Conservation (phyloP, 2,329 filamentous ascomycete genomes). For the Apiospora phragmitis region DNA sequence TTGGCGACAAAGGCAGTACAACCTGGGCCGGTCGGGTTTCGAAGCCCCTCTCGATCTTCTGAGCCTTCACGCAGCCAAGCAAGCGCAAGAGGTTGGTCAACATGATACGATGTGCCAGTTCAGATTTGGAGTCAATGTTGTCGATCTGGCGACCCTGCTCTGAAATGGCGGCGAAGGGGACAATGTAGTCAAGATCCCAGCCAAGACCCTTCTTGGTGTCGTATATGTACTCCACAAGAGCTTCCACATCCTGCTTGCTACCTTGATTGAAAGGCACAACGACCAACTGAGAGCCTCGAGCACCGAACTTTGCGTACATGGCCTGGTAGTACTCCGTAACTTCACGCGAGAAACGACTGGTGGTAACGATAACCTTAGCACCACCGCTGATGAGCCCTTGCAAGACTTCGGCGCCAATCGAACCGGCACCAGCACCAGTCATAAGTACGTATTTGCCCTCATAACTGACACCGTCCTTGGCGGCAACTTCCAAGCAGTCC, state of each 20-base stretch:
- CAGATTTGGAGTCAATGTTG: conserved; percentile 93
- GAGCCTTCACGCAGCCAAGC: conserved; percentile 83
- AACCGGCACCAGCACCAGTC: conserved; percentile 97
- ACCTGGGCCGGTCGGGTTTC: conserved; percentile 97
- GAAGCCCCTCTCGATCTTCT: conserved; percentile 85
- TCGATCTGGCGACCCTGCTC: conserved; percentile 98
- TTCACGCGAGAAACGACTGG: conserved; percentile 92
- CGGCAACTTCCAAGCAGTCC: conserved; percentile 86
- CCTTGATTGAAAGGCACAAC: conserved; percentile 99
- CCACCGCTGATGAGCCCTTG: conserved; percentile 96
- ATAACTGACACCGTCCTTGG: conserved; percentile 85
- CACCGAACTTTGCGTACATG: conserved; percentile 95
- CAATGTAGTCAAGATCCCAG: conserved; percentile 95
- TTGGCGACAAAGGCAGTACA: conserved; percentile 91
- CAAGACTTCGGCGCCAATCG: conserved; percentile 94
- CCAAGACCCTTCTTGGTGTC: conserved; percentile 94
- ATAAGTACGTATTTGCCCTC: conserved; percentile 95
- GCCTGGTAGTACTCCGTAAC: conserved; percentile 99
- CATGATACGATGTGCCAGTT: conserved; percentile 98
- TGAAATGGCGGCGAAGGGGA: conserved; percentile 96
- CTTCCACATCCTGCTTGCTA: conserved; percentile 96
- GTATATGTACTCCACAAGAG: conserved; percentile 93
- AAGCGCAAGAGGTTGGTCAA: conserved; percentile 94
- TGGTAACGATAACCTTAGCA: conserved; percentile 95
- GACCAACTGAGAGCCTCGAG: conserved; percentile 91